Evolutionary conservation across 2,329 filamentous ascomycete species (phyloP), one percentile per base, ranked within the genome.

Genomic region (Beauveria caledonica): DNA sequence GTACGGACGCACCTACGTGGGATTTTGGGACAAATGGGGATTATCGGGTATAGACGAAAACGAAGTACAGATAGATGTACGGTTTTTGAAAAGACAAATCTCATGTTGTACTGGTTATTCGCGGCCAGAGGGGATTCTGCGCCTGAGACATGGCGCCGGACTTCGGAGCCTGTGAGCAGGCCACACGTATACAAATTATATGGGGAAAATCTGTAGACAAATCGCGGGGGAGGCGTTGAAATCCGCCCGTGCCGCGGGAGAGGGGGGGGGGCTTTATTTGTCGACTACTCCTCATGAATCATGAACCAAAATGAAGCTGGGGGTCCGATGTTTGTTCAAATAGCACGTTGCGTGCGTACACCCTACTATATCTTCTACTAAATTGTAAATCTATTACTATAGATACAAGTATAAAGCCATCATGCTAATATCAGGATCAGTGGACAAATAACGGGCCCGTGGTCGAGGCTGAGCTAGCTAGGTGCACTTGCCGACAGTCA

Each of bases 1-100:
- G 83, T 11, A 79, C 80, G 60, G 85, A 87, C 27, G 75, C 77
- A 65, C 80, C 83, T 17, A 76, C 76, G 44, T 87, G 85, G 71
- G 78, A 84, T 59, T 77, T 79, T 27, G 79, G 77, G 64, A 78
- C 79, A 17, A 72, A 74, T 52, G 69, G 71, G 58, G 73, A 76
- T 42, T 58, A 65, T 40, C 64, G 64, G 48, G 61, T 44, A 45
- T 48, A 29, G 25, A 42, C 1, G 23, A 21, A n/a, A n/a, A 11
- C n/a, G 13, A 13, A n/a, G 10, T 3, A 13, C 17, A 23, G 13
- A 50, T n/a, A 10, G 5, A n/a, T n/a, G n/a, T n/a, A 7, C 15
- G 21, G 21, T 7, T 40, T 40, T 5, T 5, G 15, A 29, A 13
- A 40, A 23, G 8, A 19, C 19, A 54, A 44, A 4, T 6, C 8